Conservation (phyloP, 1,284 basidiomycete species). For the Cutaneotrichosporon arboriforme region DNA sequence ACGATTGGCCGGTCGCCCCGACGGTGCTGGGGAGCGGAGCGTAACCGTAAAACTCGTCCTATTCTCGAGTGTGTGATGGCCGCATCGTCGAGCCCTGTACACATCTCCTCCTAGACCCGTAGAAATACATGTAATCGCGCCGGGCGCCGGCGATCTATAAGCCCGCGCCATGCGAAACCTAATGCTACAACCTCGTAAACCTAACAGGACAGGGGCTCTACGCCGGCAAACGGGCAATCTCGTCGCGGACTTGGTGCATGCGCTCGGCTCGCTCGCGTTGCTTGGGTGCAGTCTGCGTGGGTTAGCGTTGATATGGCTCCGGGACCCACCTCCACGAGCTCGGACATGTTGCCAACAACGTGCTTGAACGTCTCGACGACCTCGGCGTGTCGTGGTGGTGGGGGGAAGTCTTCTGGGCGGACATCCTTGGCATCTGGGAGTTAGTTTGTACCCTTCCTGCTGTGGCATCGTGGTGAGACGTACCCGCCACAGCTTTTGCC, state of each 20-base stretch:
- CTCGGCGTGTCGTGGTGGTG: conserved; percentile 36
- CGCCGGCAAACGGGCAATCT: conserved; percentile 23
- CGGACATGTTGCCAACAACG: conserved; percentile 29
- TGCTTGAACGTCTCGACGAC: conserved; percentile 29
- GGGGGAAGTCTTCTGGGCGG: conserved; percentile 21
- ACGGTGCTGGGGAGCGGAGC: not conserved
- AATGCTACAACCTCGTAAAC: no score
- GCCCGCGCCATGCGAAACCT: no score
- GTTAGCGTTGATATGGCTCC: conserved; percentile 1
- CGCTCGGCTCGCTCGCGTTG: conserved; percentile 42
- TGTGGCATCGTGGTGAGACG: no score
- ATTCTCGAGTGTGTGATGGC: no score
- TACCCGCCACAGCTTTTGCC: not conserved
- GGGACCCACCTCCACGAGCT: conserved; percentile 32
- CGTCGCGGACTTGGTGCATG: conserved; percentile 43
- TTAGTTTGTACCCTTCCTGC: not conserved
- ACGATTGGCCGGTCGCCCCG: no score
- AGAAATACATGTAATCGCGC: no score
- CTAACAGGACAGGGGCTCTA: not conserved
- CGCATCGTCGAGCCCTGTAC: no score
- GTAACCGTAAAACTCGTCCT: no score
- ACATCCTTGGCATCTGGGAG: conserved; percentile 3
- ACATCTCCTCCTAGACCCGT: no score
- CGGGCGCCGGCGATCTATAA: no score
- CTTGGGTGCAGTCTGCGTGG: conserved; percentile 32